Evolutionary conservation across 495 filamentous ascomycete genomes (phyloP).

Genomic region (Neurospora terricola): DNA sequence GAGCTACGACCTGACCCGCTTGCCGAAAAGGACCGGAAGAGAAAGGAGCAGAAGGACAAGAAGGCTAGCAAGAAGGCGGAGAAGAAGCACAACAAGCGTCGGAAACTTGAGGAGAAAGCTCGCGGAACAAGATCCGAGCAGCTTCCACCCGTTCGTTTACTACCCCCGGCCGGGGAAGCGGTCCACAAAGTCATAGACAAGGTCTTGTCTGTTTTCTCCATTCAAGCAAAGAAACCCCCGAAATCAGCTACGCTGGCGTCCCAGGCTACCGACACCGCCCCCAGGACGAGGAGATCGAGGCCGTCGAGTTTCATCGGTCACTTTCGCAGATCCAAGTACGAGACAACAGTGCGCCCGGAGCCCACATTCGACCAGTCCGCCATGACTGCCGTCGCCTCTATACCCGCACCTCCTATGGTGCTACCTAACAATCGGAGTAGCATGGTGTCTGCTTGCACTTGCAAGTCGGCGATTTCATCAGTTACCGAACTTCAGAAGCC

Average conservation of each 20-base stretch:
- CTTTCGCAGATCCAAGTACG: conserved; percentile 10
- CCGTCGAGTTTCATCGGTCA: conserved; percentile 21
- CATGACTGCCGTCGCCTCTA: conserved; percentile 15
- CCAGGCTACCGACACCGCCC: conserved; percentile 4
- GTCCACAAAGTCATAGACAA: conserved; percentile 28
- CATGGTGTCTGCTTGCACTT: conserved; percentile 21
- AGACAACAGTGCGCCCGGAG: background rate
- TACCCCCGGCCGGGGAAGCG: conserved; percentile 18
- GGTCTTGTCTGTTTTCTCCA: conserved; percentile 29
- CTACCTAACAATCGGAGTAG: conserved; percentile 28
- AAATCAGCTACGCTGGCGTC: conserved; percentile 3
- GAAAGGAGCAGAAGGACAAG: conserved; percentile 21
- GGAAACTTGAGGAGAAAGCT: conserved; percentile 15
- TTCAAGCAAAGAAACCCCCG: conserved; percentile 7
- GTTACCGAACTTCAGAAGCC: conserved; percentile 50
- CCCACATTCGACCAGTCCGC: conserved; percentile 7
- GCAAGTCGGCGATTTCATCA: conserved; percentile 20
- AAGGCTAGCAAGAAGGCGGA: conserved; percentile 13
- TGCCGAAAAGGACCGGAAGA: conserved; percentile 9
- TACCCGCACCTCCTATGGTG: conserved; percentile 5
- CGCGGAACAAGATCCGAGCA: conserved; percentile 17
- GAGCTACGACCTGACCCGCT: conserved; percentile 32
- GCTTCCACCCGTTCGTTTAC: conserved; percentile 19
- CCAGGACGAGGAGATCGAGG: conserved; percentile 6
- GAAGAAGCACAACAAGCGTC: conserved; percentile 14